Evolutionary conservation across 23 red algal species (phyloP).

Genomic region (Cyanidium caldarium): DNA sequence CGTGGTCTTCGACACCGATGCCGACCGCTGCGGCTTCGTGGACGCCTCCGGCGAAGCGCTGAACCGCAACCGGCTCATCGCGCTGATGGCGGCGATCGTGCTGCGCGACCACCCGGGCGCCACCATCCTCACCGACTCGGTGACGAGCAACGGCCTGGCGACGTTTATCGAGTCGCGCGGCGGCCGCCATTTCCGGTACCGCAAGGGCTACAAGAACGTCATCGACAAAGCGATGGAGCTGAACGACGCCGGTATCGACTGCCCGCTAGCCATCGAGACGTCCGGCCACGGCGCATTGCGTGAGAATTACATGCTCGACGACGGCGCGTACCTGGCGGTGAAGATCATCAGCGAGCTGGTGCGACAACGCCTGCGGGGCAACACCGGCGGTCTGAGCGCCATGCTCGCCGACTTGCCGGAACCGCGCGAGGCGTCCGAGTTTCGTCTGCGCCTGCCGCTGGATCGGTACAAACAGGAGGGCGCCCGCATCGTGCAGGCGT

Average conservation of each 20-base stretch:
- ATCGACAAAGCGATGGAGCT: conserved; percentile 82
- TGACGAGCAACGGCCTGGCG: conserved; percentile 55
- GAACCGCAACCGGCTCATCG: conserved; percentile 77
- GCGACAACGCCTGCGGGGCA: conserved; percentile 20
- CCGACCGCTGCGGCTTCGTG: conserved; percentile 52
- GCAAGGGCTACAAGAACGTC: conserved; percentile 89
- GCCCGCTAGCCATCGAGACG: conserved; percentile 62
- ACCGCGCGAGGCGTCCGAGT: conserved; percentile 50
- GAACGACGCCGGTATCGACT: conserved; percentile 28
- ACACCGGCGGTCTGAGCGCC: conserved; percentile 28
- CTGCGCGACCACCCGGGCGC: conserved; percentile 41
- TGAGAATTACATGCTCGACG: conserved; percentile 86
- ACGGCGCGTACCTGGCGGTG: conserved; percentile 84
- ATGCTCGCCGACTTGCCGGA: conserved; percentile 33
- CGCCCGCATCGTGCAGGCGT: conserved; percentile 32
- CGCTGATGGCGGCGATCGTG: conserved; percentile 47
- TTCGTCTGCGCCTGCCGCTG: conserved; percentile 31
- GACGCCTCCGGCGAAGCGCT: conserved; percentile 29
- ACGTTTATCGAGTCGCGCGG: conserved; percentile 53
- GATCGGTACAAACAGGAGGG: conserved; percentile 15
- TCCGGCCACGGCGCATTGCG: conserved; percentile 84
- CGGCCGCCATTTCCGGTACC: conserved; percentile 64
- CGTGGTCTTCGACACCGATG: conserved; percentile 84
- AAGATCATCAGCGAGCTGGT: conserved; percentile 85
- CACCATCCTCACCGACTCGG: conserved; percentile 71